Conservation (phyloP, 805 yeast species). For the Barnettozyma populi region DNA sequence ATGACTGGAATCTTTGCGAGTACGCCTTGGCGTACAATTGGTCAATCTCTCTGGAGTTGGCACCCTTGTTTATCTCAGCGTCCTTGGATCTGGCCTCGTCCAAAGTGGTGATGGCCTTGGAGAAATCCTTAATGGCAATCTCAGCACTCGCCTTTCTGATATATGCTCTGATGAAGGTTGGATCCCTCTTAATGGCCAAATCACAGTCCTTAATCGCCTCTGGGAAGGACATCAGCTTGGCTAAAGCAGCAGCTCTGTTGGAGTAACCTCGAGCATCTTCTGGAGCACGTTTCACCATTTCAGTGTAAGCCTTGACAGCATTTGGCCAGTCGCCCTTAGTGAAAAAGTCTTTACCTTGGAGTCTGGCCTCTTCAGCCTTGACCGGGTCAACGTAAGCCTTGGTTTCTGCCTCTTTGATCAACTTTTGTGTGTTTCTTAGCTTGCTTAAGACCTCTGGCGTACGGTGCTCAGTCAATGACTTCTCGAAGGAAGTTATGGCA, state of each 20-base stretch:
- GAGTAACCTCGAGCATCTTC: constrained; percentile 94
- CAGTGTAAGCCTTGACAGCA: constrained; percentile 91
- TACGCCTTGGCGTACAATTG: constrained; percentile 73
- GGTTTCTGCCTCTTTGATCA: constrained; percentile 71
- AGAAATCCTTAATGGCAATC: constrained; percentile 83
- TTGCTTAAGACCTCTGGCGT: constrained; percentile 88
- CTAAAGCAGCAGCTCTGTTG: constrained; percentile 95
- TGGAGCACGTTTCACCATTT: constrained; percentile 96
- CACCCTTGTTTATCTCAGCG: constrained; percentile 52
- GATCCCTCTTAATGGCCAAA: constrained; percentile 81
- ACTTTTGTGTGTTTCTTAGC: constrained; percentile 82
- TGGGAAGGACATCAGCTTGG: constrained; percentile 94
- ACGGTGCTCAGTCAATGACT: constrained; percentile 94
- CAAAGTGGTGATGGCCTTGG: constrained; percentile 76
- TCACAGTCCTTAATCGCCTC: constrained; percentile 94
- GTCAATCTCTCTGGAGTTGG: constrained; percentile 70
- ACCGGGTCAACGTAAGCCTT: constrained; percentile 80
- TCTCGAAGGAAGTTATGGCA: constrained; percentile 78
- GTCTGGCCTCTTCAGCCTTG: constrained; percentile 92
- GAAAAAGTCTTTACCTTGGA: constrained; percentile 85
- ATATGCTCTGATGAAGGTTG: constrained; percentile 87
- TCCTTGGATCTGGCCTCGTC: constrained; percentile 75
- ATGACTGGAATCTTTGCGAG: constrained; percentile 72
- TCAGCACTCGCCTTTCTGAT: constrained; percentile 95
- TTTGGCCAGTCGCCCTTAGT: constrained; percentile 93